Conservation (phyloP, 1,284 basidiomycete genomes). For the Leccinum glutinopallens region DNA sequence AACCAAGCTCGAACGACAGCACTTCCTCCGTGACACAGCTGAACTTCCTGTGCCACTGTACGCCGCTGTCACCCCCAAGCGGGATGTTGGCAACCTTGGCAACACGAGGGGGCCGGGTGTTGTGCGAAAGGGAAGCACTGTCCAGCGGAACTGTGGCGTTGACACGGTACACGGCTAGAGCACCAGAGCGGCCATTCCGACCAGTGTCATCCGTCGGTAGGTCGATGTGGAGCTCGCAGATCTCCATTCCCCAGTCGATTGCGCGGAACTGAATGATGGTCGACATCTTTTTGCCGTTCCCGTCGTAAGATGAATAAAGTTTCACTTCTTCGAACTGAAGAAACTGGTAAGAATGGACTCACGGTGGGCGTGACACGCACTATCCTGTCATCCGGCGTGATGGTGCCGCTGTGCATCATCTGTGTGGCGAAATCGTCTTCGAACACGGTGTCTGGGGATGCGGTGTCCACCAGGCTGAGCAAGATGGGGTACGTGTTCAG, state of each 20-base stretch:
- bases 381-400: constrained; percentile 19
- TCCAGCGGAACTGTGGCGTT: constrained; percentile 21
- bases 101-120: constrained; percentile 16
- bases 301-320: background rate
- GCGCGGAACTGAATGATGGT: constrained; percentile 22
- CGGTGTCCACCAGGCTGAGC: constrained; percentile 19
- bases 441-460: constrained; percentile 18
- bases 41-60: constrained; percentile 20
- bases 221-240: constrained; percentile 20
- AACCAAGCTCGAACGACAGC: constrained; percentile 20
- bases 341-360: constrained; percentile 5
- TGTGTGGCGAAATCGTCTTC: constrained; percentile 17
- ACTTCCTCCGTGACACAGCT: constrained; percentile 18
- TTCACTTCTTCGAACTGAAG: background rate
- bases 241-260: constrained; percentile 25
- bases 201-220: constrained; percentile 11
- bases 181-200: constrained; percentile 11
- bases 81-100: constrained; percentile 13
- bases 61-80: constrained; percentile 6
- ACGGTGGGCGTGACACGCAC: constrained; percentile 20
- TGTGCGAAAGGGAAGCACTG: constrained; percentile 14
- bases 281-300: constrained; percentile 11
- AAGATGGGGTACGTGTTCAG: constrained; percentile 19
- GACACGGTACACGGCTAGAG: constrained; percentile 16
- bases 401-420: constrained; percentile 21